These are phyloP conservation scores for Mrakia gelida DNA, from an alignment of 768 basidiomycete genomes.

Conservation along the genomic window DNA sequence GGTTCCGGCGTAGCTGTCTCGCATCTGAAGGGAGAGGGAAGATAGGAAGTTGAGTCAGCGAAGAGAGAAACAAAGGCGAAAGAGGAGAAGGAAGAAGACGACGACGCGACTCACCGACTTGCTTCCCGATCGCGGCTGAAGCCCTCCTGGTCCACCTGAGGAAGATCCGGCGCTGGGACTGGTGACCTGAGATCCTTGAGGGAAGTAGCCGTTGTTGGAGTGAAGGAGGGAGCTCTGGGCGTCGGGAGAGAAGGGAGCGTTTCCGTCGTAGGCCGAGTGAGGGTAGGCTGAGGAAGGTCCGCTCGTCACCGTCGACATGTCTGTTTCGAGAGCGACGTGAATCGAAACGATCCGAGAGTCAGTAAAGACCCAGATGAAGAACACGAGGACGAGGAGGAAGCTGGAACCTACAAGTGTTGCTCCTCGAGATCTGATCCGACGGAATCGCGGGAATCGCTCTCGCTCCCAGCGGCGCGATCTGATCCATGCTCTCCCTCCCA, in stretches of 20 bases:
- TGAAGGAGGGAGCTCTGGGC: background rate
- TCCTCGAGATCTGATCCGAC: background rate
- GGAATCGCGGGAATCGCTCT: background rate
- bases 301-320: background rate
- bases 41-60: background rate
- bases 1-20: constrained; percentile 1
- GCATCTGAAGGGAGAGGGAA: background rate
- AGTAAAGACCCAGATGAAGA: too few relatives aligned
- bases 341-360: background rate
- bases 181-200: background rate
- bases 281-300: background rate
- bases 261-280: background rate
- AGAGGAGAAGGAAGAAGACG: background rate
- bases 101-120: constrained; percentile 3
- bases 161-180: background rate
- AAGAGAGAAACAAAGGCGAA: background rate
- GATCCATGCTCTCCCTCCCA: constrained; percentile 1
- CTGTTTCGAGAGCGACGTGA: background rate
- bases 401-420: background rate
- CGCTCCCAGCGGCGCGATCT: background rate
- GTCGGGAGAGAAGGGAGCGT: background rate
- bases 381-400: background rate
- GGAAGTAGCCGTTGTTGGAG: background rate
- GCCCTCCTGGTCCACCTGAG: background rate
- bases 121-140: background rate